A percentile compares a stretch with the other conserved stretches of the same genome.
phyloP scores from a whole-genome alignment of 2,329 filamentous ascomycete species.

The Pseudogymnoascus sp. region DNA sequence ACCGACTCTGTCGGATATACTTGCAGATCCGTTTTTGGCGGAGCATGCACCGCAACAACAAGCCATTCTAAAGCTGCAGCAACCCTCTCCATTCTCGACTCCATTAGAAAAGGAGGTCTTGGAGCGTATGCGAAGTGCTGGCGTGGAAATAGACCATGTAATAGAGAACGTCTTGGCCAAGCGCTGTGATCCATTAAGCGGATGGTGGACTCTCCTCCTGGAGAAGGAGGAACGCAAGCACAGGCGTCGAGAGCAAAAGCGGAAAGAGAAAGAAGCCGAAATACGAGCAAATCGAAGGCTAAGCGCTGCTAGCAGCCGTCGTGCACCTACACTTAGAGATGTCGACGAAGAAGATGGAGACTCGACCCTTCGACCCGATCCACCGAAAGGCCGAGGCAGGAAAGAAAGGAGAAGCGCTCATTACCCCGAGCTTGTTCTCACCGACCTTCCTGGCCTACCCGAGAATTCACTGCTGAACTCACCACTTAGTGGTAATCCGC shows the following conservation, averaged over 20 bases:
- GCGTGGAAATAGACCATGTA: slow-evolving; percentile 87
- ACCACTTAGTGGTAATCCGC: slow-evolving; percentile 39
- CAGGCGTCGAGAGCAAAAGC: slow-evolving; percentile 67
- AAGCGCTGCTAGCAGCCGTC: slow-evolving; percentile 79
- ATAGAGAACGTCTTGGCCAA: slow-evolving; percentile 90
- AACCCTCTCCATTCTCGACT: slow-evolving; percentile 76
- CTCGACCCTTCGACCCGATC: slow-evolving; percentile 37
- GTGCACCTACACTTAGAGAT: slow-evolving; percentile 69
- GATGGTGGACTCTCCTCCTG: slow-evolving; percentile 91
- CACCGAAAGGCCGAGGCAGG: slow-evolving; percentile 66
- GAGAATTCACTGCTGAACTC: slow-evolving; percentile 41
- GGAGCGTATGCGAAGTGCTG: slow-evolving; percentile 85
- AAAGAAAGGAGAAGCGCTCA: slow-evolving; percentile 68
- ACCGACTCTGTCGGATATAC: slow-evolving; percentile 74
- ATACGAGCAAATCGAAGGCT: slow-evolving; percentile 71
- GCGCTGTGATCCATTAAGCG: slow-evolving; percentile 80
- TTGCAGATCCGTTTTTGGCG: slow-evolving; percentile 78
- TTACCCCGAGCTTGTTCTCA: slow-evolving; percentile 54
- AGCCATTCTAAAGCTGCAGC: slow-evolving; percentile 75
- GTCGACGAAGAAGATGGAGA: slow-evolving; percentile 68
- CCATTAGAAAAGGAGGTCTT: slow-evolving; percentile 83
- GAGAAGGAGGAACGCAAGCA: slow-evolving; percentile 94
- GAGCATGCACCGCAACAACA: slow-evolving; percentile 85
- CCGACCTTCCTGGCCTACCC: slow-evolving; percentile 70
- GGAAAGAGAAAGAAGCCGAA: slow-evolving; percentile 77